Evolutionary conservation across 441 rosid genomes (phyloP), one percentile per base, ranked within the genome.

Genomic region (Arabidopsis hybrid): DNA sequence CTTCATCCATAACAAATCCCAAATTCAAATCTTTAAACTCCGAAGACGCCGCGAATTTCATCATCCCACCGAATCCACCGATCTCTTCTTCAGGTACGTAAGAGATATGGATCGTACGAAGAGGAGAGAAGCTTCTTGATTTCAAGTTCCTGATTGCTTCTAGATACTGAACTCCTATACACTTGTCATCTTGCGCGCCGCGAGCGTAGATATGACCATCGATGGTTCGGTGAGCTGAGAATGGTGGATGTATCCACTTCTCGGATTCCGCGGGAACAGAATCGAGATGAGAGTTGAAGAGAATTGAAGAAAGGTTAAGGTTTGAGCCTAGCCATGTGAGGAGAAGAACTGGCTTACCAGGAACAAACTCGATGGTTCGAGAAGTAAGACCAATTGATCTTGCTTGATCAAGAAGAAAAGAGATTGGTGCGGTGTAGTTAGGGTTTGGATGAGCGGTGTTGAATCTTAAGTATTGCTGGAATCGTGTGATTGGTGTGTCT

Each of bases 161-260:
- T 2, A 94, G 76, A 74, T 90, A 90, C 86, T 94, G 98, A 61
- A 90, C 66, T 2, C 83, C 90, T 50, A 94, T 85, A 59, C 92
- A 94, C 79, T 91, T 94, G 45, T 94, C 98, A 36, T 94, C 97
- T 79, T 91, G 97, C 4, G 95, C 85, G 6, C 98, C 97, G 8
- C 96, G 93, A 45, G 95, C 91, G 21, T 78, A 91, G 71, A 91
- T 94, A 58, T 67, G 67, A 0, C 99, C 96, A 34, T 81, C 84
- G 6, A 68, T 17, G 36, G 88, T 69, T 45, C 78, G 81, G 72
- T 77, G 67, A 70, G 95, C 96, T 17, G 97, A 75, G 92, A 94
- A 90, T 5, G 96, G 97, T 8, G 88, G 90, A 71, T 91, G 87
- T 26, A 62, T 11, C 98, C 97, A 91, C 62, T 89, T 90, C 42